phyloP scores from a whole-genome alignment of 2,329 filamentous ascomycete species.

The Eutypella sp. region DNA sequence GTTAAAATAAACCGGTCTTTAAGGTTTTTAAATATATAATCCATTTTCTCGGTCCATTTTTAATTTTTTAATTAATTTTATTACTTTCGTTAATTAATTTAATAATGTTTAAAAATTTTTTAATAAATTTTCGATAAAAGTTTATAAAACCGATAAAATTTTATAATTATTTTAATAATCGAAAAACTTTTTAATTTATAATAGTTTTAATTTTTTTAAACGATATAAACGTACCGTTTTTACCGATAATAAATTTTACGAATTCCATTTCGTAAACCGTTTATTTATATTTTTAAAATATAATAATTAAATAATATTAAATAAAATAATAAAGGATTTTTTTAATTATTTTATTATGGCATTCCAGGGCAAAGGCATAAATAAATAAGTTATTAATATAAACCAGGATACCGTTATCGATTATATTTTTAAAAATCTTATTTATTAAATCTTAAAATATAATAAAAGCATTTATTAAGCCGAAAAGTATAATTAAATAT shows the following conservation, averaged over 20 bases:
- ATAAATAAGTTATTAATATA: too few relatives aligned
- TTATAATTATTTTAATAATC: neutral
- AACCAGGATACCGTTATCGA: too few relatives aligned
- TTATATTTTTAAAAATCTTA: too few relatives aligned
- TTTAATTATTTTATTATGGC: too few relatives aligned
- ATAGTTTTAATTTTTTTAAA: neutral
- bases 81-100: neutral
- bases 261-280: neutral
- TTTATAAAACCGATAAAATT: neutral
- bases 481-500: too few relatives aligned
- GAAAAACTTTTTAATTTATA: neutral
- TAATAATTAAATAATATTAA: too few relatives aligned
- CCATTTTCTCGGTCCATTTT: neutral
- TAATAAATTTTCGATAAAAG: neutral
- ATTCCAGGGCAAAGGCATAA: too few relatives aligned
- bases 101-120: neutral
- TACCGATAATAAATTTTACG: neutral
- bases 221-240: neutral
- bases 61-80: neutral
- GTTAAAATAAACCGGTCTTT: neutral
- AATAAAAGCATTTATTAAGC: too few relatives aligned
- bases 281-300: neutral
- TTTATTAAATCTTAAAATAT: too few relatives aligned
- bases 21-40: neutral
- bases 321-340: neutral